These are phyloP conservation scores for Carex sylvatica DNA, from an alignment of 202 grass and related monocot species.

Conservation along the genomic window DNA sequence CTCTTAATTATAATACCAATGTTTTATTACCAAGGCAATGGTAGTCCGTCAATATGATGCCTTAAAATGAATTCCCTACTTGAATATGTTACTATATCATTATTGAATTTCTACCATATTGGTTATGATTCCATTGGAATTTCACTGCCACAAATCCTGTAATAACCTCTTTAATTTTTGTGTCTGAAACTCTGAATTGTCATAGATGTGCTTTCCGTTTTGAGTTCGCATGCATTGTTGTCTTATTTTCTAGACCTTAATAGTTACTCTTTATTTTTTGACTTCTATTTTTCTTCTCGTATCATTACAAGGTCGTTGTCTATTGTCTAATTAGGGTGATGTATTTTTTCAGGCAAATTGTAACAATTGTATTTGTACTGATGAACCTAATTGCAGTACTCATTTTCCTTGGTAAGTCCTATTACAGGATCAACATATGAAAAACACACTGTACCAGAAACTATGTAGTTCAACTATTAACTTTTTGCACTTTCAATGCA, in stretches of 20 bases:
- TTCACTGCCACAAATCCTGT: not conserved
- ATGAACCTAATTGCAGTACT: conserved; percentile 49
- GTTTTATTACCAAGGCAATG: not conserved
- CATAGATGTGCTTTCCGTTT: not conserved
- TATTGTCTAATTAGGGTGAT: conserved; percentile 25
- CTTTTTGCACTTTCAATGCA: conserved; percentile 31
- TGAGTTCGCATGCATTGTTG: not conserved
- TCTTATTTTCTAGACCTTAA: not conserved
- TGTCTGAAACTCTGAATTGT: conserved; percentile 1
- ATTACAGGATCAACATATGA: conserved; percentile 5
- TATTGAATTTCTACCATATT: not conserved
- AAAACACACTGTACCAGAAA: not conserved
- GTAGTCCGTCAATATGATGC: not conserved
- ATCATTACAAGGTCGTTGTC: not conserved
- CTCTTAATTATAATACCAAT: not conserved
- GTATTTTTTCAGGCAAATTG: conserved; percentile 42
- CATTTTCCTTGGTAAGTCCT: conserved; percentile 49
- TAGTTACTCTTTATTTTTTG: not conserved
- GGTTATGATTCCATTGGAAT: not conserved
- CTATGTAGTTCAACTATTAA: not conserved
- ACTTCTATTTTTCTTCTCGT: not conserved
- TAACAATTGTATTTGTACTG: conserved; percentile 51
- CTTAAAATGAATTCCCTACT: not conserved
- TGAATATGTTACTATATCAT: not conserved
- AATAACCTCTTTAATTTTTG: not conserved